phyloP scores from a whole-genome alignment of 345 rosid genomes.

The Eucalyptus polyanthemos region DNA sequence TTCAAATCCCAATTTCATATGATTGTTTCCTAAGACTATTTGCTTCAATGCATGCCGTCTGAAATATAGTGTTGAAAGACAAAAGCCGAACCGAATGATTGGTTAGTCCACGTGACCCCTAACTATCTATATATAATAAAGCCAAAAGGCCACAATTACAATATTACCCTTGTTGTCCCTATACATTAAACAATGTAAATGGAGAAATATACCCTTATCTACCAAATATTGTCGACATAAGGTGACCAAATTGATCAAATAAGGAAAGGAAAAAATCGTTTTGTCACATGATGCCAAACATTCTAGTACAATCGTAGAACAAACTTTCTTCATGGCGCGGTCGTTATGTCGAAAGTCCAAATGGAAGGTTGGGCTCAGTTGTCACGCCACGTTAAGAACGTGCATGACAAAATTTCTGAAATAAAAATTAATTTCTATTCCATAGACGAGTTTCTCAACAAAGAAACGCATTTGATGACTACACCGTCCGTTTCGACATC shows the following conservation, averaged over 20 bases:
- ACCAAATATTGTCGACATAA: not conserved
- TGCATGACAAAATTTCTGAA: too few relatives aligned
- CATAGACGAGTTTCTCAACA: too few relatives aligned
- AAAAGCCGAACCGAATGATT: too few relatives aligned
- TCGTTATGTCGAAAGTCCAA: not conserved
- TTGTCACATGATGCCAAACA: not conserved
- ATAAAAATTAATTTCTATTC: too few relatives aligned
- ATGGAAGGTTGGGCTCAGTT: not conserved
- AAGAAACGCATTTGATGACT: not conserved
- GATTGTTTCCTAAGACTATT: not conserved
- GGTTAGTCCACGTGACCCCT: too few relatives aligned
- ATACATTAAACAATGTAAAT: too few relatives aligned
- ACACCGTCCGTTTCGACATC: slow-evolving; percentile 21
- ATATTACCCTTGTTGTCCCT: too few relatives aligned
- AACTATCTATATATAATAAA: too few relatives aligned
- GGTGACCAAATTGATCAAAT: not conserved
- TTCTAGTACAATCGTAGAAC: not conserved
- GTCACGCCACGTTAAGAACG: not conserved
- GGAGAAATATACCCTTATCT: too few relatives aligned
- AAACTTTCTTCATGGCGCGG: not conserved
- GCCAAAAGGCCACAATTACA: too few relatives aligned
- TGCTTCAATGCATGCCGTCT: not conserved
- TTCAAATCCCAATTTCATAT: not conserved
- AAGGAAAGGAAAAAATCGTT: not conserved
- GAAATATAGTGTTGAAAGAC: not conserved